These are phyloP conservation scores for Candida ortonii DNA, from an alignment of 805 yeast genomes.

Conservation along the genomic window DNA sequence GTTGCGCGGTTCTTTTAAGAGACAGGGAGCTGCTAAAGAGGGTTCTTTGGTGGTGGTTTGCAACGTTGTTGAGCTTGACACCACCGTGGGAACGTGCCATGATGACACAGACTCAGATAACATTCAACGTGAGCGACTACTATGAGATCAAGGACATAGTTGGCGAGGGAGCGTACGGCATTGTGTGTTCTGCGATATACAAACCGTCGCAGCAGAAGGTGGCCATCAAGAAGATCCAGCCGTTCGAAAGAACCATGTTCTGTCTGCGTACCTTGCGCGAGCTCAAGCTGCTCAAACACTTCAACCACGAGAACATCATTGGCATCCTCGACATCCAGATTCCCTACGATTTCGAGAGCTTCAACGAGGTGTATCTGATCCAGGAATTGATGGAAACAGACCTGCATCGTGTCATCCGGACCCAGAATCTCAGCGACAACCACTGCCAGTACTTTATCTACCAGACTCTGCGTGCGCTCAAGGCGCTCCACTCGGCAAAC, in stretches of 20 bases:
- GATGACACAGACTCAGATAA: constrained; percentile 30
- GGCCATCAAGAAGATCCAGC: constrained; percentile 94
- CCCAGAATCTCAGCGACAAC: constrained; percentile 84
- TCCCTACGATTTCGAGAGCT: constrained; percentile 71
- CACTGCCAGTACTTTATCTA: constrained; percentile 92
- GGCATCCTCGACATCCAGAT: constrained; percentile 85
- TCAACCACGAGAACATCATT: constrained; percentile 91
- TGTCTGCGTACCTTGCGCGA: constrained; percentile 88
- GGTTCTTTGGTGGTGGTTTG: neutral
- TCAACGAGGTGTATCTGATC: constrained; percentile 83
- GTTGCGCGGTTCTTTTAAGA: constrained; percentile 4
- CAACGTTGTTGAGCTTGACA: neutral
- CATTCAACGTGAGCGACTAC: constrained; percentile 85
- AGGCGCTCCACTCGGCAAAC: constrained; percentile 90
- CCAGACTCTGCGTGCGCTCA: constrained; percentile 86
- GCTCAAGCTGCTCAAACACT: constrained; percentile 81
- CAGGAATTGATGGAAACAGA: constrained; percentile 91
- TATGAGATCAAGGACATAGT: constrained; percentile 81
- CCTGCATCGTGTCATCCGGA: constrained; percentile 72
- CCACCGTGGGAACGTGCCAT: too few species aligned
- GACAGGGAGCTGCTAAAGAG: neutral
- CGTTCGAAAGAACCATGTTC: constrained; percentile 85
- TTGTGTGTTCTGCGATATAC: constrained; percentile 87
- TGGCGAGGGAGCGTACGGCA: constrained; percentile 97
- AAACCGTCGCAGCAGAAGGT: constrained; percentile 82